Conservation (phyloP, 2,329 filamentous ascomycete genomes). For the Diaporthe destruens region DNA sequence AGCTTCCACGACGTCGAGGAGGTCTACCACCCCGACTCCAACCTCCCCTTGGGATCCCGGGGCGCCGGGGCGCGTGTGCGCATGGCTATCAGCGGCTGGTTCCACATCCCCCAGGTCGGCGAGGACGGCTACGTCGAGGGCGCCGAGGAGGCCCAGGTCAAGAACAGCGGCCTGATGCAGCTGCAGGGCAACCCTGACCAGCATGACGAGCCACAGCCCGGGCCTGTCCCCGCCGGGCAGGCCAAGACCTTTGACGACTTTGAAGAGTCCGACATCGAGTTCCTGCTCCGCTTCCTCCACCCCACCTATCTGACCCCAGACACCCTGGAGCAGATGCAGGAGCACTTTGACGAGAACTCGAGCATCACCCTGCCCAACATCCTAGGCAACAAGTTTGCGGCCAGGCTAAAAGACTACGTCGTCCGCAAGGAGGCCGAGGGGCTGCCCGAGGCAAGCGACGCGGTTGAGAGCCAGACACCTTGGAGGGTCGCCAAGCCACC, state of each 20-base stretch:
- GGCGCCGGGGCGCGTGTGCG: slow-evolving; percentile 84
- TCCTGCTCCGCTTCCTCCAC: slow-evolving; percentile 89
- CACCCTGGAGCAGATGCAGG: slow-evolving; percentile 83
- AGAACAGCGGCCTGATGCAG: slow-evolving; percentile 92
- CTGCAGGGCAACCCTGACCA: slow-evolving; percentile 91
- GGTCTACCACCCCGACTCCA: slow-evolving; percentile 80
- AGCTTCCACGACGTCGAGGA: slow-evolving; percentile 99
- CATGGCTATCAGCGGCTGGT: slow-evolving; percentile 99
- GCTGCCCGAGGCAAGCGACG: slow-evolving; percentile 61
- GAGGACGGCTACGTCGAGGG: slow-evolving; percentile 93
- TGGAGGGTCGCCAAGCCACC: slow-evolving; percentile 89
- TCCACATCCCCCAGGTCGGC: slow-evolving; percentile 94
- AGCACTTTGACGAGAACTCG: slow-evolving; percentile 84
- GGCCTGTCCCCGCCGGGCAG: slow-evolving; percentile 63
- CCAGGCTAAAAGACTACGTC: slow-evolving; percentile 78
- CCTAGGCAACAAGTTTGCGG: slow-evolving; percentile 81
- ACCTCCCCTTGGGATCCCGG: slow-evolving; percentile 73
- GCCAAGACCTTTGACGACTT: slow-evolving; percentile 65
- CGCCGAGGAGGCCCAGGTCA: slow-evolving; percentile 87
- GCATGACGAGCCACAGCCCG: slow-evolving; percentile 82
- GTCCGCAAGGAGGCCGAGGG: slow-evolving; percentile 70
- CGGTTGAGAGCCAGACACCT: slow-evolving; percentile 68
- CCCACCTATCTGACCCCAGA: slow-evolving; percentile 94
- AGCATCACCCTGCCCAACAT: slow-evolving; percentile 86
- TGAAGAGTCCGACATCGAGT: slow-evolving; percentile 85